Percentiles rank a stretch among this genome's conserved stretches.
phyloP scores from a whole-genome alignment of 1,284 basidiomycete genomes.

The Meira miltonrushii region DNA sequence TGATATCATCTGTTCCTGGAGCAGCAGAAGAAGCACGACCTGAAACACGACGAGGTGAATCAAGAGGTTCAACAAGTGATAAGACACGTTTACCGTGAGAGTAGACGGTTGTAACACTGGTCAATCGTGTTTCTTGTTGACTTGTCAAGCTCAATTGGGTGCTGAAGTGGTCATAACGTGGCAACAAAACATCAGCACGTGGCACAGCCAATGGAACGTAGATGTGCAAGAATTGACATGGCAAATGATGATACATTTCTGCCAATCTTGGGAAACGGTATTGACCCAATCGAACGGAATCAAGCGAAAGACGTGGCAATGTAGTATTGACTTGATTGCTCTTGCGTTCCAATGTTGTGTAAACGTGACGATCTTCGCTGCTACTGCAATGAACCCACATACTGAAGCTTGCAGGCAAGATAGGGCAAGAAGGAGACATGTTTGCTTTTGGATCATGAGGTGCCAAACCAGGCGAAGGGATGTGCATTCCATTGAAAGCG shows the following conservation, averaged over 20 bases:
- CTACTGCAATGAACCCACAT: slow-evolving; percentile 48
- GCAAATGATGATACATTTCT: slow-evolving; percentile 50
- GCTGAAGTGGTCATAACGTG: slow-evolving; percentile 42
- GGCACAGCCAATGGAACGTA: slow-evolving; percentile 52
- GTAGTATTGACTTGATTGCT: slow-evolving; percentile 30
- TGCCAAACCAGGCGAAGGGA: slow-evolving; percentile 13
- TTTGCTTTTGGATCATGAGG: slow-evolving; percentile 22
- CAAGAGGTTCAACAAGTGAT: slow-evolving; percentile 47
- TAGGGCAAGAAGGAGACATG: slow-evolving; percentile 25
- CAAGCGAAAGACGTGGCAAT: slow-evolving; percentile 37
- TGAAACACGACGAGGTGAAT: slow-evolving; percentile 41
- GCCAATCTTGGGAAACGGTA: slow-evolving; percentile 50
- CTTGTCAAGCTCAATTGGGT: slow-evolving; percentile 48
- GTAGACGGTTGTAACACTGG: slow-evolving; percentile 52
- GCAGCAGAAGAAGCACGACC: slow-evolving; percentile 16
- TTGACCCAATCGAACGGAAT: slow-evolving; percentile 32
- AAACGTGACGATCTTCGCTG: slow-evolving; percentile 46
- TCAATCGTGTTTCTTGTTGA: slow-evolving; percentile 32
- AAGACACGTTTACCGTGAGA: slow-evolving; percentile 51
- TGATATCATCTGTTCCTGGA: not conserved
- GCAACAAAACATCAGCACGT: slow-evolving; percentile 37
- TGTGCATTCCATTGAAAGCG: slow-evolving; percentile 40
- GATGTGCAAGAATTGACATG: slow-evolving; percentile 54
- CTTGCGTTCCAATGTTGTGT: slow-evolving; percentile 42
- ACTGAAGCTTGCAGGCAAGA: slow-evolving; percentile 48